Conservation (phyloP, 2,329 filamentous ascomycete species). For the Aspergillus sp. region DNA sequence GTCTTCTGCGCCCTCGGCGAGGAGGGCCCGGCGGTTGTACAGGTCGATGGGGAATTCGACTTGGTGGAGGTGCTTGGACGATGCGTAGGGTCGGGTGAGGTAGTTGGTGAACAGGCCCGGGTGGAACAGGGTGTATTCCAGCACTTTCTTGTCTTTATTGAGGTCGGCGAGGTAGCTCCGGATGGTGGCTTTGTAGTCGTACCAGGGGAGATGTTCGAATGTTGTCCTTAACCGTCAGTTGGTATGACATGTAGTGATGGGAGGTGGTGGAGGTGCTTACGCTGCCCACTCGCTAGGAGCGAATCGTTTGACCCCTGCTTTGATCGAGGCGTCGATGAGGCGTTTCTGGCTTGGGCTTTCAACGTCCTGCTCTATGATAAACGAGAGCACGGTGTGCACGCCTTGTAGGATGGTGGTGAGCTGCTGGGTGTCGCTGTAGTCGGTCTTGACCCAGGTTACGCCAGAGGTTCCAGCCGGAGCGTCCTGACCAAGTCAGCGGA, state of each 20-base stretch:
- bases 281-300: conserved; percentile 12
- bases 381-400: conserved; percentile 11
- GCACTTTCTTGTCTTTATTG: conserved; percentile 8
- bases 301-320: conserved; percentile 12
- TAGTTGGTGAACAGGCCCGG: conserved; percentile 8
- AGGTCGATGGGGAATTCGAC: conserved; percentile 1
- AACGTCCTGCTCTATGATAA: not conserved
- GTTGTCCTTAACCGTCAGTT: not conserved
- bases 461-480: not conserved
- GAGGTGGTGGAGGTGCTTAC: too few relatives aligned
- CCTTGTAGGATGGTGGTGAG: not conserved
- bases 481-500: not conserved
- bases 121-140: conserved; percentile 15
- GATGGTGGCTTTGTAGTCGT: conserved; percentile 6
- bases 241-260: too few relatives aligned
- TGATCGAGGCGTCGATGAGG: conserved; percentile 8
- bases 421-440: not conserved
- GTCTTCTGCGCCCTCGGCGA: not conserved
- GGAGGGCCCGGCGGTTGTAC: not conserved
- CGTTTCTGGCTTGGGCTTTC: not conserved
- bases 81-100: conserved; percentile 2
- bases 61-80: not conserved
- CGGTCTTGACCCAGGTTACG: not conserved
- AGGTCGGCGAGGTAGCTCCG: conserved; percentile 6
- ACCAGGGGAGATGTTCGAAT: conserved; percentile 4